phyloP scores from a whole-genome alignment of 208 protist species.

The Trichomonas vaginalis region DNA sequence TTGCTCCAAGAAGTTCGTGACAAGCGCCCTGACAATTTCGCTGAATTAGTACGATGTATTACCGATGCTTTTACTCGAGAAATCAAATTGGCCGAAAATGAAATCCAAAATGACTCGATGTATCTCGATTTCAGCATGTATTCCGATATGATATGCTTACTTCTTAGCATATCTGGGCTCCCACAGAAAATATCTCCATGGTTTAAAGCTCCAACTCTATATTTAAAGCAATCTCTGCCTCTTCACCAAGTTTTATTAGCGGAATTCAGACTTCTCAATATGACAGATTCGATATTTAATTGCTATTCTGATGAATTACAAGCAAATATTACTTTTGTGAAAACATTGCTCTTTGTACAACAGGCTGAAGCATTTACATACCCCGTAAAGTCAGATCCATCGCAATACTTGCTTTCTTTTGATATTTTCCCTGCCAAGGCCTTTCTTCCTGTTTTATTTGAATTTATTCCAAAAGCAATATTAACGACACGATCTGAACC shows the following conservation, averaged over 20 bases:
- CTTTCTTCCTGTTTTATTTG: background rate
- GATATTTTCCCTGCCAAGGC: background rate
- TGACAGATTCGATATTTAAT: background rate
- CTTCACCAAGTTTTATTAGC: background rate
- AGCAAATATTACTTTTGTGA: background rate
- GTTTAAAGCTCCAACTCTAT: background rate
- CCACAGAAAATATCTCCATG: background rate
- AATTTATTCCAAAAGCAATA: background rate
- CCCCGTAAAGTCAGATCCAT: background rate
- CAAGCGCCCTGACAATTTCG: no score
- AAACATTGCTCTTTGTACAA: background rate
- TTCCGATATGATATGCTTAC: background rate
- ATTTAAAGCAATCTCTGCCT: background rate
- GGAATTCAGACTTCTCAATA: background rate
- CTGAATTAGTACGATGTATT: no score
- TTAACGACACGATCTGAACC: no score
- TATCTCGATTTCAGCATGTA: no score
- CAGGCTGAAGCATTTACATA: background rate
- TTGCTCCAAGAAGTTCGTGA: no score
- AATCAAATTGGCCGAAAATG: no score
- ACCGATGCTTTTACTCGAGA: no score
- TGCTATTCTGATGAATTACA: background rate
- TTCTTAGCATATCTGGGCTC: background rate
- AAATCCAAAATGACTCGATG: no score
- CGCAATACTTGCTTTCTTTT: background rate